These are phyloP conservation scores for Thielaviopsis euricoi DNA, from an alignment of 2,329 filamentous ascomycete species.

Conservation along the genomic window DNA sequence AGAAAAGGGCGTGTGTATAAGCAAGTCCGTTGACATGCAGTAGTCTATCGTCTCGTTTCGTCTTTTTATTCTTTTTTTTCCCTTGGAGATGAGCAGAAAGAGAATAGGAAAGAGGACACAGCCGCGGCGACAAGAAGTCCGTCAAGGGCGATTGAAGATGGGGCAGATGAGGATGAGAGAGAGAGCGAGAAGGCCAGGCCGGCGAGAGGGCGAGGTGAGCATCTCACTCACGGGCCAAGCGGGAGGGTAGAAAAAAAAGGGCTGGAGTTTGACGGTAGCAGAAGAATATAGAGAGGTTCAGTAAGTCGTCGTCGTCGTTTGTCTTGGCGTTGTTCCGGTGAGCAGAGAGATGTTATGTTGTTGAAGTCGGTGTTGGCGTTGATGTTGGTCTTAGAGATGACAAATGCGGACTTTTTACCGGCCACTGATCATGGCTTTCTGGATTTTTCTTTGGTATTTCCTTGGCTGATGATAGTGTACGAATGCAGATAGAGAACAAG, in stretches of 20 bases:
- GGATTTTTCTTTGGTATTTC: not conserved
- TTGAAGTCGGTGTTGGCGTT: not conserved
- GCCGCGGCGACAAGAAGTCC: not conserved
- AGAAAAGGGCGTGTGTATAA: too few relatives aligned
- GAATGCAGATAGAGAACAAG: too few relatives aligned
- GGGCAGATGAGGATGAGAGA: not conserved
- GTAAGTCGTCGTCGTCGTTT: not conserved
- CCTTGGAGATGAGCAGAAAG: too few relatives aligned
- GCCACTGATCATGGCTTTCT: not conserved
- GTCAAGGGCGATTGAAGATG: not conserved
- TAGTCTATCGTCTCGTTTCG: too few relatives aligned
- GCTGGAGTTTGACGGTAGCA: too few relatives aligned
- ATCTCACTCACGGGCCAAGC: not conserved
- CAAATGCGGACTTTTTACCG: not conserved
- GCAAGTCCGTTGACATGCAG: too few relatives aligned
- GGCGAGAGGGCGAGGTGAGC: not conserved
- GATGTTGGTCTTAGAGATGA: not conserved
- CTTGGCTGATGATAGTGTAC: too few relatives aligned
- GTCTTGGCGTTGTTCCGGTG: not conserved
- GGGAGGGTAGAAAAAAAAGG: not conserved
- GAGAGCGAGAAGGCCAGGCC: not conserved
- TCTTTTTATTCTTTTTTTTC: too few relatives aligned
- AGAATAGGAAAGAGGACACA: not conserved
- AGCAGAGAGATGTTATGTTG: not conserved
- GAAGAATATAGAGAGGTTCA: too few relatives aligned